Evolutionary conservation across 805 yeast genomes (phyloP).

Genomic region (Metschnikowia arizonensis): DNA sequence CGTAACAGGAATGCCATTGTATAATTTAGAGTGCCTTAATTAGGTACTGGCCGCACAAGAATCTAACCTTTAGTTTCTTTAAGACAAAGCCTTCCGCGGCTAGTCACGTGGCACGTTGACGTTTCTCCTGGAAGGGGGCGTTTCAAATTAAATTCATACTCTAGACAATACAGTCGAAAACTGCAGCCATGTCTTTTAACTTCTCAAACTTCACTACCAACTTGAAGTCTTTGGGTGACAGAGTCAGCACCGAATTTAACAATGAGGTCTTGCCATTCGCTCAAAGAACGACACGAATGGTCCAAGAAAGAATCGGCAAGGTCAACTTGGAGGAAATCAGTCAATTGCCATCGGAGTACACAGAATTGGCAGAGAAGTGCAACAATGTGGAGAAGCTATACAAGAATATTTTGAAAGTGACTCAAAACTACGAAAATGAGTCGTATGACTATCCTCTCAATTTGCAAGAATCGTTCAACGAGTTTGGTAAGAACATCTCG

Average conservation of each 20-base stretch:
- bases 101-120: not conserved
- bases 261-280: conserved; percentile 58
- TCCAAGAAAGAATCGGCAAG: conserved; percentile 76
- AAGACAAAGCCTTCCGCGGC: not conserved
- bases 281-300: conserved; percentile 71
- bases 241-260: conserved; percentile 52
- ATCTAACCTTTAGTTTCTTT: too few relatives aligned
- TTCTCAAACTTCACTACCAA: conserved; percentile 41
- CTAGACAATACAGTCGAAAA: not conserved
- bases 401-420: conserved; percentile 40
- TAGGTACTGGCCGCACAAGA: too few relatives aligned
- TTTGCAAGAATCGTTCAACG: conserved; percentile 69
- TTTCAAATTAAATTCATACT: not conserved
- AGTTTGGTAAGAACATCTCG: conserved; percentile 62
- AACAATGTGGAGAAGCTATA: conserved; percentile 40
- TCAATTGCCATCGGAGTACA: conserved; percentile 78
- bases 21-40: not conserved
- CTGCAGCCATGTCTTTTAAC: conserved; percentile 37
- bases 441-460: conserved; percentile 81
- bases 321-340: conserved; percentile 62
- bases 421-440: conserved; percentile 62
- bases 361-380: conserved; percentile 41
- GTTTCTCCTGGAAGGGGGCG: not conserved
- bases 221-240: conserved; percentile 38
- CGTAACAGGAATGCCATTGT: not conserved